Percentiles rank a stretch among this genome's conserved stretches.
These are phyloP conservation scores for Cutaneotrichosporon cyanovorans DNA, from an alignment of 1,284 basidiomycete species.

Conservation along the genomic window DNA sequence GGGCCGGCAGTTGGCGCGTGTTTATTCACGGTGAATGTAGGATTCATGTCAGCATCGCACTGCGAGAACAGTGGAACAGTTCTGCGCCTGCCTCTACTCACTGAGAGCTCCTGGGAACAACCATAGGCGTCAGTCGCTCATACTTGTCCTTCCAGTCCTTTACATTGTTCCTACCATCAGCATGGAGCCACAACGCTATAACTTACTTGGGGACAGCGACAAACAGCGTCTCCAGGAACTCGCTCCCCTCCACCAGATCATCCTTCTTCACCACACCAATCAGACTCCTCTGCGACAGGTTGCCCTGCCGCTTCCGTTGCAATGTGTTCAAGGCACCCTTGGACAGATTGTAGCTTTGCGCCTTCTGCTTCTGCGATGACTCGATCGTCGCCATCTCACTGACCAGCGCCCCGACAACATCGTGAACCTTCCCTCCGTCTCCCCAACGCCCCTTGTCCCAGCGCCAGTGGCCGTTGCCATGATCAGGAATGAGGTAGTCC, in stretches of 20 bases:
- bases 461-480: slow-evolving; percentile 49
- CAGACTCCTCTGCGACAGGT: slow-evolving; percentile 80
- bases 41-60: too few species aligned
- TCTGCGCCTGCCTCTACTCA: too few species aligned
- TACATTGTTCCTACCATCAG: slow-evolving; percentile 56
- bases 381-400: slow-evolving; percentile 87
- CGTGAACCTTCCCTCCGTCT: slow-evolving; percentile 65
- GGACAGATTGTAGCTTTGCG: slow-evolving; percentile 85
- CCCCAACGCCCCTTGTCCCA: slow-evolving; percentile 89
- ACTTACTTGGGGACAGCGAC: slow-evolving; percentile 87
- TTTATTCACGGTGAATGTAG: too few species aligned
- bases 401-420: slow-evolving; percentile 71
- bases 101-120: slow-evolving; percentile 91
- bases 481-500: slow-evolving; percentile 56
- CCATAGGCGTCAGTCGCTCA: slow-evolving; percentile 79
- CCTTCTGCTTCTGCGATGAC: slow-evolving; percentile 78
- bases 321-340: slow-evolving; percentile 90
- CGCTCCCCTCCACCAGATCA: slow-evolving; percentile 68
- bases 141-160: slow-evolving; percentile 89
- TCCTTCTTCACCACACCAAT: slow-evolving; percentile 77
- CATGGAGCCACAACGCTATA: neutral
- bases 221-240: slow-evolving; percentile 86
- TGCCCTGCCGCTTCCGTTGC: slow-evolving; percentile 92
- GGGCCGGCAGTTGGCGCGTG: too few species aligned
- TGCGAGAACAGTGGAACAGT: too few species aligned